Evolutionary conservation across 345 rosid species (phyloP), one percentile per base, ranked within the genome.

Genomic region (Citrus trifoliata): DNA sequence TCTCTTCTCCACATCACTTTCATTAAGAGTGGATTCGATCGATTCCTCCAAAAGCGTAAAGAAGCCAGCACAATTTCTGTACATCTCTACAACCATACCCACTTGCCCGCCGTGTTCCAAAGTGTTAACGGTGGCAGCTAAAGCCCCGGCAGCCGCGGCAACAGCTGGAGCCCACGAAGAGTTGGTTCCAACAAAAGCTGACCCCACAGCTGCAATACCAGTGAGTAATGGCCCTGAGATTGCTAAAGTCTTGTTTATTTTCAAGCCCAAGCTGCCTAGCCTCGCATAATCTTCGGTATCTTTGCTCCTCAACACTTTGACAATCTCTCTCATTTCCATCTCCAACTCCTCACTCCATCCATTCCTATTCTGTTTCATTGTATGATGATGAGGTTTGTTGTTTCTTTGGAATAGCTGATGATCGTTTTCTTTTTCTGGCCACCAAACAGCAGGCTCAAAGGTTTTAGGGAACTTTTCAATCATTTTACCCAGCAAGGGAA

Each of bases 71-170:
- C 81, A 80, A 80, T 86, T 84, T 61, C 90, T 83, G 74, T 89
- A 89, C 88, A 89, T 87, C 76, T 89, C 92, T 18, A 89, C 56
- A 70, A 87, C 90, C 90, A 87, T 89, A 7, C 92, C 92, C 2
- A 89, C 85, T 75, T 89, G 92, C 5, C 74, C 85, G 0, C 85
- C 90, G 21, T 89, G 90, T 73, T 89, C 90, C 1, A 87, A 71
- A 3, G 82, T 72, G 60, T 84, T 87, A 5, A 87, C 84, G 3
- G 73, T 51, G 9, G 62, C 55, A 12, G 88, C 86, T 67, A 87
- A 40, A 13, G 88, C 85, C 1, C 92, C 92, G 0, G 85, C 87
- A 0, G 74, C 30, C 8, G 70, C 85, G 1, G 87, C 90, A 66
- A 78, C 82, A 0, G 40, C 10, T 1, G 77, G 83, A 0, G 85